These are phyloP conservation scores for Trypanosoma avium DNA, from an alignment of 208 protist genomes.

Conservation along the genomic window DNA sequence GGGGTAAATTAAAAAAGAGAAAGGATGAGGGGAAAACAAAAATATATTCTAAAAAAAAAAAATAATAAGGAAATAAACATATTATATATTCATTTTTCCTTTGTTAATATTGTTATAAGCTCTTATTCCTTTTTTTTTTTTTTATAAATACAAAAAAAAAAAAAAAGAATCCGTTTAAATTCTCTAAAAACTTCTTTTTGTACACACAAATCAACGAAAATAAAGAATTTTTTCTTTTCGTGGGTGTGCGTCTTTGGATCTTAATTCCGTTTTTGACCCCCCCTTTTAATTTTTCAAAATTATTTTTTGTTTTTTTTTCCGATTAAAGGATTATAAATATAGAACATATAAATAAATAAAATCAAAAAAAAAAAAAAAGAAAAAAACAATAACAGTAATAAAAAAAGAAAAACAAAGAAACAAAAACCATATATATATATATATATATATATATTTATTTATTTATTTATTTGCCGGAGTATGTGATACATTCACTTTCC, in stretches of 20 bases:
- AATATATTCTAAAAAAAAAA: no score
- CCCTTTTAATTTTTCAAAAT: background rate
- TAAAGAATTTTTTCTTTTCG: background rate
- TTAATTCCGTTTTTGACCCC: no score
- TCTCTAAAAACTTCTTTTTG: constrained; percentile 1
- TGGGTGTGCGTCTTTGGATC: no score
- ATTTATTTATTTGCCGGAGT: constrained; percentile 15
- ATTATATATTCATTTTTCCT: no score
- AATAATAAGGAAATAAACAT: constrained; percentile 5
- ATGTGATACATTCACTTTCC: constrained; percentile 6
- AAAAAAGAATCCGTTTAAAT: constrained; percentile 13
- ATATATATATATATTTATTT: constrained; percentile 15
- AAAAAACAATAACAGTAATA: constrained; percentile 1
- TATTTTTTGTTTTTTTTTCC: background rate
- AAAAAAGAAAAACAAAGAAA: constrained; percentile 1
- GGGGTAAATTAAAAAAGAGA: constrained; percentile 5
- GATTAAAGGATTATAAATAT: background rate
- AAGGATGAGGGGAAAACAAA: background rate
- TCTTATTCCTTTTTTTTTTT: no score
- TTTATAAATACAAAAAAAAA: constrained; percentile 29
- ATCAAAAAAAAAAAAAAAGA: background rate
- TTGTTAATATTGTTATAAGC: no score
- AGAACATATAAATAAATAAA: background rate
- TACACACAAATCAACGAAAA: no score
- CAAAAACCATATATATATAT: background rate